Percentiles rank a stretch among this genome's conserved stretches.
These are phyloP conservation scores for Cordyceps fumosorosea DNA, from an alignment of 2,329 filamentous ascomycete genomes.

Conservation along the genomic window DNA sequence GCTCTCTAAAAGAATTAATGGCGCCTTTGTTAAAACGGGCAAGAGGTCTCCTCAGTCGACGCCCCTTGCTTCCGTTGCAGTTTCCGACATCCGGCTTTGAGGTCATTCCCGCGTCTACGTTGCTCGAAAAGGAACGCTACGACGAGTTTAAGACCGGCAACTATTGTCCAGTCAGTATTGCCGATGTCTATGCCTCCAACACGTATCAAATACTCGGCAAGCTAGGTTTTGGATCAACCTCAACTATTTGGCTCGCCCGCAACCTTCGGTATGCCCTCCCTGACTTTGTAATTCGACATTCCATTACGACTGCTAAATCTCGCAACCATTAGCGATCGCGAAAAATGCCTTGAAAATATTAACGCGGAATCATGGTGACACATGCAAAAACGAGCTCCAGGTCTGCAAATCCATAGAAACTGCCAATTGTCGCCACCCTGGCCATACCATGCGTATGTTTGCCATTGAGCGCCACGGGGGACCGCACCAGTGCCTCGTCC, in stretches of 20 bases:
- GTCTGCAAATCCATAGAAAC: not conserved
- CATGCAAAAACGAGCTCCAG: not conserved
- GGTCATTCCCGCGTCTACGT: not conserved
- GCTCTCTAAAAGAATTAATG: no score
- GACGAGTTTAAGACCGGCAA: not conserved
- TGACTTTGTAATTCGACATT: not conserved
- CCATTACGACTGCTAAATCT: not conserved
- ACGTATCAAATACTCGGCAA: not conserved
- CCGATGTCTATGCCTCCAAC: not conserved
- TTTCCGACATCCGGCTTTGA: not conserved
- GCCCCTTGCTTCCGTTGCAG: no score
- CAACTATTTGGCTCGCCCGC: not conserved
- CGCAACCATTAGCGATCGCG: not conserved
- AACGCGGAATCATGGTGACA: not conserved
- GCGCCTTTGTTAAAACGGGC: no score
- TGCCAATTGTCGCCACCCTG: not conserved
- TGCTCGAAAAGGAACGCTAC: not conserved
- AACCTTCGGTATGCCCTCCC: not conserved
- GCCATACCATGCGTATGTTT: not conserved
- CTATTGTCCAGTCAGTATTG: not conserved
- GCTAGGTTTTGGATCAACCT: not conserved
- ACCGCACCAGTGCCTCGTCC: not conserved
- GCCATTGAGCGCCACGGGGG: not conserved
- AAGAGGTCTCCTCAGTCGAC: no score
- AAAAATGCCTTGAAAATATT: not conserved